Evolutionary conservation across 2,329 filamentous ascomycete genomes (phyloP).

Genomic region (Tolypocladium guangdongense): DNA sequence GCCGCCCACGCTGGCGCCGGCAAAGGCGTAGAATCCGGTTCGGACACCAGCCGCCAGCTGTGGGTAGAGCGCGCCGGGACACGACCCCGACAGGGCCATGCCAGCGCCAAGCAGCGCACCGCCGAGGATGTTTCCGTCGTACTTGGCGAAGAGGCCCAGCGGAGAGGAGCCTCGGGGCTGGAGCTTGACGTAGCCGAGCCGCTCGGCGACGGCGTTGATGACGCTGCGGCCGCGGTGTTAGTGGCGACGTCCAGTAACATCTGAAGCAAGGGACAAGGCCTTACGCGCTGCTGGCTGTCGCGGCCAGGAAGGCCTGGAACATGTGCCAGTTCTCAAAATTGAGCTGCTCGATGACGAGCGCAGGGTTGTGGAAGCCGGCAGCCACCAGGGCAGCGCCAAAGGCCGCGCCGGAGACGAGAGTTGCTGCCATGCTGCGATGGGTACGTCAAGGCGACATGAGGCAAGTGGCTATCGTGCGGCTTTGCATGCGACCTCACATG

Average conservation of each 20-base stretch:
- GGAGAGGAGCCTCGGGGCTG: slow-evolving; percentile 39
- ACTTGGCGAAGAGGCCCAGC: slow-evolving; percentile 39
- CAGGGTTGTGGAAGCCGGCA: slow-evolving; percentile 49
- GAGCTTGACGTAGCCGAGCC: slow-evolving; percentile 29
- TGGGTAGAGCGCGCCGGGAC: slow-evolving; percentile 53
- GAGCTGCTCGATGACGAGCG: slow-evolving; percentile 51
- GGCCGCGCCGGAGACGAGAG: slow-evolving; percentile 38
- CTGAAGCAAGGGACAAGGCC: slow-evolving; percentile 12
- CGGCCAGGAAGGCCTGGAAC: slow-evolving; percentile 52
- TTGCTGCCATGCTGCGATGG: slow-evolving; percentile 13
- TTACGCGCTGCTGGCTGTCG: slow-evolving; percentile 51
- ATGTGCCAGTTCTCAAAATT: slow-evolving; percentile 52
- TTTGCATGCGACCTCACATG: neutral
- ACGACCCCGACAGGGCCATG: slow-evolving; percentile 55
- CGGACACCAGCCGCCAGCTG: slow-evolving; percentile 45
- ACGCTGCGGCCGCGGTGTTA: slow-evolving; percentile 18
- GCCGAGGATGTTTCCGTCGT: slow-evolving; percentile 56
- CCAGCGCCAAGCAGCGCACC: slow-evolving; percentile 52
- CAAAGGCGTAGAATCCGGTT: slow-evolving; percentile 40
- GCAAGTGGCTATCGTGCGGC: neutral
- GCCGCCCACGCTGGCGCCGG: slow-evolving; percentile 45
- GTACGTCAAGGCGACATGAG: neutral
- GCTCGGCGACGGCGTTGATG: slow-evolving; percentile 34
- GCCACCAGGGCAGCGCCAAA: slow-evolving; percentile 53
- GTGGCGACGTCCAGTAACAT: neutral